These are phyloP conservation scores for Macrolepiota albuminosa DNA, from an alignment of 768 basidiomycete species.

Conservation along the genomic window DNA sequence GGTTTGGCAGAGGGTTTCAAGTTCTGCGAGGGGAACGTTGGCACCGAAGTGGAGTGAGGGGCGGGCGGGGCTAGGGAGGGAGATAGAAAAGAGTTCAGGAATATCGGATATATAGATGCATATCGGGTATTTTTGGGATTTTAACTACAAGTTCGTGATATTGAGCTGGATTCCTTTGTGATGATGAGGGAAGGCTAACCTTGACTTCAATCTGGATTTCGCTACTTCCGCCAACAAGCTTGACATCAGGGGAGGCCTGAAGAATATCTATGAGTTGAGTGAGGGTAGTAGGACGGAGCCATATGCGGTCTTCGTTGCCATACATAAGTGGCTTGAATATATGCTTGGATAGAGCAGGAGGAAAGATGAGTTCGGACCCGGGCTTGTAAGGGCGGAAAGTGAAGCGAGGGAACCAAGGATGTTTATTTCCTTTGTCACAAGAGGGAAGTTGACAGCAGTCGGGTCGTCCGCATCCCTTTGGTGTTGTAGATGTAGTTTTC, in stretches of 20 bases:
- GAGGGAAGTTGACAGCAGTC: slow-evolving; percentile 15
- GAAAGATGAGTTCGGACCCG: slow-evolving; percentile 14
- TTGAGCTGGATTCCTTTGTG: not conserved
- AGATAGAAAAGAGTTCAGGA: slow-evolving; percentile 6
- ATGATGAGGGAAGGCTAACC: not conserved
- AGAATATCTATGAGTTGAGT: slow-evolving; percentile 11
- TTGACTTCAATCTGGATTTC: slow-evolving; percentile 15
- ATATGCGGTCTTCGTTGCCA: slow-evolving; percentile 10
- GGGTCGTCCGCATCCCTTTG: slow-evolving; percentile 13
- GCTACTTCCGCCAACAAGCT: slow-evolving; percentile 14
- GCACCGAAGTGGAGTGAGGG: slow-evolving; percentile 11
- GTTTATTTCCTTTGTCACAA: slow-evolving; percentile 1
- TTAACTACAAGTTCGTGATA: not conserved
- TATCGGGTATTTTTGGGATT: slow-evolving; percentile 13
- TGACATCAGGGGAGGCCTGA: slow-evolving; percentile 1
- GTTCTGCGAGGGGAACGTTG: slow-evolving; percentile 13
- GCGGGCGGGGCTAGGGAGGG: slow-evolving; percentile 1
- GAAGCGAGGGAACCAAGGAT: slow-evolving; percentile 15
- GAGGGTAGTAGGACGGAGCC: slow-evolving; percentile 11
- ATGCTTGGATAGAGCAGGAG: slow-evolving; percentile 7
- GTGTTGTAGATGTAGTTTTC: not conserved
- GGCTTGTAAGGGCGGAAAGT: slow-evolving; percentile 13
- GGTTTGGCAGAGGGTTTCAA: slow-evolving; percentile 7
- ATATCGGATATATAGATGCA: slow-evolving; percentile 14
- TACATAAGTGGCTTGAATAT: slow-evolving; percentile 9